Conservation (phyloP, 495 filamentous ascomycete species). For the Penicillium turbatum region DNA sequence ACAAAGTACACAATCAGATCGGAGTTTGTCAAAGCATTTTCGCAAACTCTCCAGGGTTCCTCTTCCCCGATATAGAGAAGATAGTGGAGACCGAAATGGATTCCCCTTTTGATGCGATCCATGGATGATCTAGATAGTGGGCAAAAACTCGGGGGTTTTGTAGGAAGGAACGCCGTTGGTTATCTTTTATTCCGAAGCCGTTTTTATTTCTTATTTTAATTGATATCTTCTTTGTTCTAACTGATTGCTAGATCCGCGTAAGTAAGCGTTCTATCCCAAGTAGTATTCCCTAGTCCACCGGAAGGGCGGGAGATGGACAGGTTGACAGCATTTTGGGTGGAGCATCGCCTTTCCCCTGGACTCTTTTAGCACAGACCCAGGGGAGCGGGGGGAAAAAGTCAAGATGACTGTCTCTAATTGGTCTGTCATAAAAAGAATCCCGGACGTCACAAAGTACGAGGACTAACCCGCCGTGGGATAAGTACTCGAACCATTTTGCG, state of each 20-base stretch:
- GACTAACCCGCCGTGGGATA: constrained; percentile 15
- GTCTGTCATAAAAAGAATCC: constrained; percentile 8
- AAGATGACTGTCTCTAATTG: not conserved
- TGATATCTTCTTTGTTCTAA: not conserved
- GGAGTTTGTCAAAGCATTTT: not conserved
- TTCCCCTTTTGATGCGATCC: no score
- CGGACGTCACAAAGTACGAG: constrained; percentile 20
- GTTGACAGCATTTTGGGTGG: constrained; percentile 25
- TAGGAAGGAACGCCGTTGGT: no score
- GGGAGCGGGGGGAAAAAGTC: not conserved
- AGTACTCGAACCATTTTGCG: constrained; percentile 14
- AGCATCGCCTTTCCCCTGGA: constrained; percentile 14
- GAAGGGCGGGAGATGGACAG: constrained; percentile 25
- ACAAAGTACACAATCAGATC: constrained; percentile 3
- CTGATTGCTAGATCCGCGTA: no score
- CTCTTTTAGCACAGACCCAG: constrained; percentile 8
- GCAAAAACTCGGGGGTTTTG: no score
- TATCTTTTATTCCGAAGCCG: no score
- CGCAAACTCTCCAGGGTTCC: constrained; percentile 1
- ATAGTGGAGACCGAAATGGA: no score
- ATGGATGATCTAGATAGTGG: no score
- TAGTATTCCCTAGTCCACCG: constrained; percentile 13
- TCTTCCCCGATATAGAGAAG: constrained; percentile 8
- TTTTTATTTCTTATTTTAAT: not conserved
- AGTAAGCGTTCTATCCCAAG: no score